Evolutionary conservation across 441 rosid genomes (phyloP).

Genomic region (Erysimum cheiri): DNA sequence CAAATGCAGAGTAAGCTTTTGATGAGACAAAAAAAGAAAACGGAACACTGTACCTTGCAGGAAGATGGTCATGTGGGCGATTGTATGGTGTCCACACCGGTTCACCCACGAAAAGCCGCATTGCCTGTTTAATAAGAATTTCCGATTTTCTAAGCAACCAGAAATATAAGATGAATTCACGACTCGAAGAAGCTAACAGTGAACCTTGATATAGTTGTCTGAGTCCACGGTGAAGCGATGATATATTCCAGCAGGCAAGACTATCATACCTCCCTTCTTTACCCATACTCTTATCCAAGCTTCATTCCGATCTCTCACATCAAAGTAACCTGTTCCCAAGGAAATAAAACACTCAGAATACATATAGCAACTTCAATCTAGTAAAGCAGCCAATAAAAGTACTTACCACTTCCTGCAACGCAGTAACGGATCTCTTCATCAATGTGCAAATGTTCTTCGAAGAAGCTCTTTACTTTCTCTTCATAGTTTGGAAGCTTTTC

Average conservation of each 20-base stretch:
- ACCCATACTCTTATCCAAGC: constrained; percentile 83
- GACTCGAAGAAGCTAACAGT: background rate
- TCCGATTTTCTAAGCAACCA: background rate
- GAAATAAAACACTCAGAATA: background rate
- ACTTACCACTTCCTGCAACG: constrained; percentile 89
- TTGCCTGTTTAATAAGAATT: background rate
- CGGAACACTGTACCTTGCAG: constrained; percentile 64
- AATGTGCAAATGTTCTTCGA: constrained; percentile 89
- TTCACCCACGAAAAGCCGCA: constrained; percentile 89
- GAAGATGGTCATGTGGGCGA: constrained; percentile 92
- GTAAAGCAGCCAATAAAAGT: background rate
- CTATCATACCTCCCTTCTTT: constrained; percentile 92
- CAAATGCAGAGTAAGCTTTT: background rate
- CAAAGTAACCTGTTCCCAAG: constrained; percentile 76
- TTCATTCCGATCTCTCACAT: constrained; percentile 73
- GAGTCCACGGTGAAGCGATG: constrained; percentile 92
- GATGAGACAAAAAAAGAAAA: constrained; percentile 1
- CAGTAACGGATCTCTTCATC: constrained; percentile 95
- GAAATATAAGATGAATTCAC: background rate
- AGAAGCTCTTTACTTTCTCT: constrained; percentile 79
- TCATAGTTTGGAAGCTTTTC: constrained; percentile 89
- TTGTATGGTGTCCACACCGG: constrained; percentile 97
- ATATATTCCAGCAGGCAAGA: constrained; percentile 92
- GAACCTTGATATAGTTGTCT: constrained; percentile 87
- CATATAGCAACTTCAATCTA: background rate